Evolutionary conservation across 768 basidiomycete genomes (phyloP), one percentile per base, ranked within the genome.

Genomic region (Leccinum ochraceum): DNA sequence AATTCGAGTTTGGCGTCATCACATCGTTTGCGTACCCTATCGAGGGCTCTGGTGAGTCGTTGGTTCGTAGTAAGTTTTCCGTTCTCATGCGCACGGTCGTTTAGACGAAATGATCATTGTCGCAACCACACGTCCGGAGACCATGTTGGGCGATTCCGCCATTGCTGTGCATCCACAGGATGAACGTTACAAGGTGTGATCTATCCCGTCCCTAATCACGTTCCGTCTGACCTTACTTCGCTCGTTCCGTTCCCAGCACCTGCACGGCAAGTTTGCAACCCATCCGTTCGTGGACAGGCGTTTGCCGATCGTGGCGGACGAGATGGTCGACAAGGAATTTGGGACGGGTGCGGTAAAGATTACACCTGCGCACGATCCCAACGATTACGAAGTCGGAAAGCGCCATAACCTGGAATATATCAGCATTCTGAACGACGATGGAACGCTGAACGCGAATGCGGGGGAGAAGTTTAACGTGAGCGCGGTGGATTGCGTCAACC

Each of bases 341-440:
- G 97, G 97, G 37, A 99, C 97, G 32, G 97, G 97, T 72, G 97
- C 96, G 1, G 96, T 98, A 55, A 98, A 99, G 79, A 98, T 98
- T 69, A 98, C 97, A 0, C 97, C 97, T 16, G 97, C 96, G 0
- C 97, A 98, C 71, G 97, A 98, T 73, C 91, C 88, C 14, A 95
- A 95, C 71, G 96, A 98, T 81, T 98, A 96, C 75, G 94, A 94
- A 65, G 94, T 95, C 65, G 97, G 94, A 10, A 70, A 86, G 68
- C 79, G 96, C 48, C 94, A 98, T 71, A 85, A 88, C 11, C 81
- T 99, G 22, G 87, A 91, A 51, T 96, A 97, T 71, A 89, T 99
- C 78, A 98, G 90, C 68, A 89, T 98, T 63, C 73, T 98, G 68
- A 97, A 97, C 69, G 96, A 98, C 67, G 94, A 99, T 70, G 97